These are phyloP conservation scores for Chlorella sp. DNA, from an alignment of 139 green algal species.

Conservation along the genomic window DNA sequence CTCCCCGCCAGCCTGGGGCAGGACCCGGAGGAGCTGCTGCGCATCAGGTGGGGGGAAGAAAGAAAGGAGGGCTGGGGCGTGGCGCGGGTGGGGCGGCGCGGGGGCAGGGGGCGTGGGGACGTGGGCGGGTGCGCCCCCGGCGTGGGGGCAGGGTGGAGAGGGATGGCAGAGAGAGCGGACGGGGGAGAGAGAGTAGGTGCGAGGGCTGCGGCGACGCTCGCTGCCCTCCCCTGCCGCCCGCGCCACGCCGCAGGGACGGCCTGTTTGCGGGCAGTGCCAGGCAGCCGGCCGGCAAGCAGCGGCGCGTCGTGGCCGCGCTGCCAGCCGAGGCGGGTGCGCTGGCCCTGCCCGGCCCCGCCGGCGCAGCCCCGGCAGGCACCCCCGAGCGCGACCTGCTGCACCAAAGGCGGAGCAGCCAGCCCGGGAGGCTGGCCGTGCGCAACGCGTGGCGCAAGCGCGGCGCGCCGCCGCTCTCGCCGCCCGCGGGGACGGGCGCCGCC, in stretches of 20 bases:
- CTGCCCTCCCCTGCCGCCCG: too few relatives aligned
- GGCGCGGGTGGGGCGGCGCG: too few relatives aligned
- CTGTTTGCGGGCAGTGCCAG: constrained; percentile 16
- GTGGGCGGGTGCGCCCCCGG: too few relatives aligned
- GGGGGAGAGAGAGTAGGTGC: not conserved
- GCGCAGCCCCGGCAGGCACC: constrained; percentile 11
- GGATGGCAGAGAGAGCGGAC: not conserved
- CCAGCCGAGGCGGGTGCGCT: not conserved
- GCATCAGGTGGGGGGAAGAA: too few relatives aligned
- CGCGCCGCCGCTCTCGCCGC: not conserved
- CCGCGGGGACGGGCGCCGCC: not conserved
- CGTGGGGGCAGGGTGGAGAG: not conserved
- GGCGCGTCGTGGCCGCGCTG: constrained; percentile 25
- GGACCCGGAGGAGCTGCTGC: constrained; percentile 52
- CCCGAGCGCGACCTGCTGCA: constrained; percentile 1
- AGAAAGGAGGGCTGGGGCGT: too few relatives aligned
- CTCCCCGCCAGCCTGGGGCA: constrained; percentile 64
- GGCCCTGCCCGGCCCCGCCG: not conserved
- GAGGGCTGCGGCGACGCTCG: too few relatives aligned
- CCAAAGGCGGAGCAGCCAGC: not conserved
- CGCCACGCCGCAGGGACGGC: not conserved
- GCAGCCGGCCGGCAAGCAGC: constrained; percentile 21
- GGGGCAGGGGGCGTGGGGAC: too few relatives aligned
- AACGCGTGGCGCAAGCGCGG: constrained; percentile 32
- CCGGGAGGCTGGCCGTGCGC: not conserved